A percentile compares a stretch with the other conserved stretches of the same genome.
phyloP scores from a whole-genome alignment of 352 stramenopile species.

The Peronospora farinosa region DNA sequence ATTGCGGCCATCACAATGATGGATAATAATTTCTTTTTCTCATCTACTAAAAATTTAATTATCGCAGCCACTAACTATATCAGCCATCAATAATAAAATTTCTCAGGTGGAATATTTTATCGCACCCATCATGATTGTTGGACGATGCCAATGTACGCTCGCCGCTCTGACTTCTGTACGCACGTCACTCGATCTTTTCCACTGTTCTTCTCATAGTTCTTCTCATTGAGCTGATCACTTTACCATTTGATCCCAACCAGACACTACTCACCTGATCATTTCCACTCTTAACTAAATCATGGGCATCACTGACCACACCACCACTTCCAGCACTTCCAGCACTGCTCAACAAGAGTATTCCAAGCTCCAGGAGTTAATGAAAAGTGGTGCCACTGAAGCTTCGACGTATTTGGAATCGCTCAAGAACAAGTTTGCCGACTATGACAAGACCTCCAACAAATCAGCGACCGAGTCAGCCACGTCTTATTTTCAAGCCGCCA shows the following conservation, averaged over 20 bases:
- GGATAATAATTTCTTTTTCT: too few species aligned
- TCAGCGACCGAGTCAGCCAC: slow-evolving; percentile 29
- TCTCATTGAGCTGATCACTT: slow-evolving; percentile 13
- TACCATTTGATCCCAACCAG: slow-evolving; percentile 11
- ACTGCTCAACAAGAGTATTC: slow-evolving; percentile 27
- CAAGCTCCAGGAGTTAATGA: slow-evolving; percentile 35
- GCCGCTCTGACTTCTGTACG: too few species aligned
- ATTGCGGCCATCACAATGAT: too few species aligned
- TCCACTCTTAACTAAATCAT: slow-evolving; percentile 8
- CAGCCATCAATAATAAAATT: too few species aligned
- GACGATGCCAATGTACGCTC: too few species aligned
- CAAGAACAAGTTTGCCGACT: slow-evolving; percentile 35
- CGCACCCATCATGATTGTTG: too few species aligned
- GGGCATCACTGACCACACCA: slow-evolving; percentile 21
- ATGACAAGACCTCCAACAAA: slow-evolving; percentile 35
- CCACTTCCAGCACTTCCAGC: slow-evolving; percentile 14
- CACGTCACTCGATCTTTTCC: too few species aligned
- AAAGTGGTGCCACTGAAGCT: slow-evolving; percentile 24
- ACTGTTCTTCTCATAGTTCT: too few species aligned
- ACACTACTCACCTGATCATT: background rate
- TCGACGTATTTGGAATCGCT: slow-evolving; percentile 33
- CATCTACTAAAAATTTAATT: too few species aligned
- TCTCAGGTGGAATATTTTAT: too few species aligned
- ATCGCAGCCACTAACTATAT: too few species aligned
- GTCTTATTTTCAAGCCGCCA: slow-evolving; percentile 33